Conservation (phyloP, 352 stramenopile species). For the Phytophthora nicotianae region DNA sequence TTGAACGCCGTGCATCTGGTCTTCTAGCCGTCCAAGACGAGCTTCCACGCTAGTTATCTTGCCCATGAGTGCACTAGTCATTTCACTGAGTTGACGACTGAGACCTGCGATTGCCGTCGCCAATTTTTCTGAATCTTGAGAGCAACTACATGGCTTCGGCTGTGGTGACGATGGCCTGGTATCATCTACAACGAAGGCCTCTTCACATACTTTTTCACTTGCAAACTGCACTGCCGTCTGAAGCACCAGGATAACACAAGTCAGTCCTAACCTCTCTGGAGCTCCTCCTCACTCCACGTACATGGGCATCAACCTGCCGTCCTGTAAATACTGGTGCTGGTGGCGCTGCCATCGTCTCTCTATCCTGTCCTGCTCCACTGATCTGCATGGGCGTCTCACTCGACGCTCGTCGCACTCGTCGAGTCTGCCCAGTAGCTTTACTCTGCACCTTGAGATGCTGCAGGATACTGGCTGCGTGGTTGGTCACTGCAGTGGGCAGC, state of each 20-base stretch:
- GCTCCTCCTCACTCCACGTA: constrained; percentile 1
- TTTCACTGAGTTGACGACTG: constrained; percentile 36
- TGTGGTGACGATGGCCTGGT: background rate
- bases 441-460: constrained; percentile 32
- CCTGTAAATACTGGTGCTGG: constrained; percentile 6
- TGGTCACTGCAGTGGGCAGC: constrained; percentile 26
- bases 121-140: constrained; percentile 11
- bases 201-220: constrained; percentile 1
- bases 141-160: constrained; percentile 8
- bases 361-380: background rate
- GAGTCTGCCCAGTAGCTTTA: constrained; percentile 1
- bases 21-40: constrained; percentile 38
- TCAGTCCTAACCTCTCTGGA: background rate
- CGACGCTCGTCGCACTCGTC: constrained; percentile 5
- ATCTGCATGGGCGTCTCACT: constrained; percentile 10
- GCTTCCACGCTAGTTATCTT: constrained; percentile 49
- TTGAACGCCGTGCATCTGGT: constrained; percentile 33
- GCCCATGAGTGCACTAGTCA: constrained; percentile 38
- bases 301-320: background rate
- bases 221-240: constrained; percentile 11
- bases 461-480: constrained; percentile 42
- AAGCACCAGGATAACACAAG: background rate
- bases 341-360: background rate
- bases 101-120: constrained; percentile 25
- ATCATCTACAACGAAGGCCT: constrained; percentile 2